Percentiles rank a stretch among this genome's conserved stretches.
Evolutionary conservation across 768 basidiomycete species (phyloP).

Genomic region (Suillus americanus): DNA sequence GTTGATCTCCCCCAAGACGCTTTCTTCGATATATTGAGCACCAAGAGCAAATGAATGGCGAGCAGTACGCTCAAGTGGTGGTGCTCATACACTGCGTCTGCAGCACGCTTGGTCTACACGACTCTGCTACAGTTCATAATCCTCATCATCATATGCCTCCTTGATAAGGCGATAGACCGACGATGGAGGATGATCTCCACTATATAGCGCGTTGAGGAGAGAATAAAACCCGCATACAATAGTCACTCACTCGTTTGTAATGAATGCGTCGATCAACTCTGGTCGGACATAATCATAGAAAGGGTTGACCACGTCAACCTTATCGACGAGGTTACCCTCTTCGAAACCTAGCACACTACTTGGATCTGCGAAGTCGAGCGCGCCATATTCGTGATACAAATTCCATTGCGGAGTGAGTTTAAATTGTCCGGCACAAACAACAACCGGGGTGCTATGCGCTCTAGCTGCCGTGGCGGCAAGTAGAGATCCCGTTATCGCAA

Average conservation of each 20-base stretch:
- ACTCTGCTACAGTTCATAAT: conserved; percentile 66
- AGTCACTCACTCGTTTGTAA: conserved; percentile 90
- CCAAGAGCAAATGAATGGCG: conserved; percentile 39
- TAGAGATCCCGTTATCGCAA: conserved; percentile 83
- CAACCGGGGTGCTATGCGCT: conserved; percentile 88
- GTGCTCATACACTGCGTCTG: not conserved
- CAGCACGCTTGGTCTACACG: not conserved
- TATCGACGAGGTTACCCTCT: conserved; percentile 77
- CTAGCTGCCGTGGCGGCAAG: conserved; percentile 85
- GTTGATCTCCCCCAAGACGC: conserved; percentile 95
- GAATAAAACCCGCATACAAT: conserved; percentile 10
- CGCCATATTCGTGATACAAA: conserved; percentile 82
- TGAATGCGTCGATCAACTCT: conserved; percentile 89
- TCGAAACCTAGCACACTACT: conserved; percentile 71
- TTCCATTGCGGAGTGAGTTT: conserved; percentile 94
- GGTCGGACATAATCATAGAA: conserved; percentile 95
- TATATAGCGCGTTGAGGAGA: conserved; percentile 31
- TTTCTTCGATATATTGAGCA: conserved; percentile 86
- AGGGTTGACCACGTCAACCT: conserved; percentile 93
- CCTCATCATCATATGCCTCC: conserved; percentile 95
- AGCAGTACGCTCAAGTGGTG: not conserved
- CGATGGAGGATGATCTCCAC: conserved; percentile 95
- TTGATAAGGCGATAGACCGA: conserved; percentile 91
- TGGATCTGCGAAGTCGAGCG: conserved; percentile 75
- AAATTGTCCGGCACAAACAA: conserved; percentile 94